Conservation (phyloP, 2,329 filamentous ascomycete genomes). For the Paracorniculantispora psalliotae region DNA sequence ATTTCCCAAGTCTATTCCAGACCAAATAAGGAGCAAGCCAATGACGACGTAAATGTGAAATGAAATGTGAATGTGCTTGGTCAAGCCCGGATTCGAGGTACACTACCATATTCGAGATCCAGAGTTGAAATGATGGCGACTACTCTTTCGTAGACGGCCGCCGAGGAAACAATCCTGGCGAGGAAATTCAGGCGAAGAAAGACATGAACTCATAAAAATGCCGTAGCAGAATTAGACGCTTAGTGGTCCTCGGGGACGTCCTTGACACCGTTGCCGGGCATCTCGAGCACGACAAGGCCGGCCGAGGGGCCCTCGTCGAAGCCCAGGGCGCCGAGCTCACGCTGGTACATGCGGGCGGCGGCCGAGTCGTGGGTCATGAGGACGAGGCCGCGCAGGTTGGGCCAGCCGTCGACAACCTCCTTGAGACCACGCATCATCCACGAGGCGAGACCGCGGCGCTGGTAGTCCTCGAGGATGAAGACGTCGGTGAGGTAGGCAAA, state of each 20-base stretch:
- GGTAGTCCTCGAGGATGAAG: conserved; percentile 56
- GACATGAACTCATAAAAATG: neutral
- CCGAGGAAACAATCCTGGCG: neutral
- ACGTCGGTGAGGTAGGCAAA: conserved; percentile 66
- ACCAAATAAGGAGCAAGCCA: neutral
- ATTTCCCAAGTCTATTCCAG: neutral
- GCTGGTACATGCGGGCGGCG: conserved; percentile 41
- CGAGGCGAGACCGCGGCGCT: conserved; percentile 56
- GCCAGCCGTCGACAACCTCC: conserved; percentile 52
- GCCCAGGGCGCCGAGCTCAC: conserved; percentile 40
- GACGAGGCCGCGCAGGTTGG: conserved; percentile 54
- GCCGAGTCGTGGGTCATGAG: conserved; percentile 44
- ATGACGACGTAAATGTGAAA: neutral
- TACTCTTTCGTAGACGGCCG: neutral
- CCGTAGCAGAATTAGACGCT: neutral
- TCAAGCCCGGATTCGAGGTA: neutral
- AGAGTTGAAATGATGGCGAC: neutral
- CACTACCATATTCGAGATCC: conserved; percentile 6
- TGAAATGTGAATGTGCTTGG: neutral
- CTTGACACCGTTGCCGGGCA: conserved; percentile 33
- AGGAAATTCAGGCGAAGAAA: neutral
- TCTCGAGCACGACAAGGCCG: conserved; percentile 37
- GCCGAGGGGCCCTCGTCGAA: conserved; percentile 38
- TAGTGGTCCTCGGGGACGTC: conserved; percentile 28
- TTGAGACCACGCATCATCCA: conserved; percentile 61